Evolutionary conservation across 257 asterid species (phyloP).

Genomic region (Solanum okadae): DNA sequence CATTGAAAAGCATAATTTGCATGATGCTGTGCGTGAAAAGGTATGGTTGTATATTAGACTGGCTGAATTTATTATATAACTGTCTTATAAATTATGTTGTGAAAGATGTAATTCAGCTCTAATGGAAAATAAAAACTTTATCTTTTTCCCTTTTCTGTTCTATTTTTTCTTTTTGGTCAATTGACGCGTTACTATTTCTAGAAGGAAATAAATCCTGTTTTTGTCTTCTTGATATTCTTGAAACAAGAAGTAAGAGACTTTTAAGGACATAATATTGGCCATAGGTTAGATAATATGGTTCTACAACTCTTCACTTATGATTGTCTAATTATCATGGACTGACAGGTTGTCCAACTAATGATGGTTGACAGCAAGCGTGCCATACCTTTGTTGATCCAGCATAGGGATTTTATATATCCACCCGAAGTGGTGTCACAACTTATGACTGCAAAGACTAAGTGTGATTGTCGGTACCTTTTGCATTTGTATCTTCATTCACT

Average conservation of each 20-base stretch:
- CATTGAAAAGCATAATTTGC: conserved; percentile 85
- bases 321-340: conserved; percentile 6
- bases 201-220: background rate
- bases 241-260: background rate
- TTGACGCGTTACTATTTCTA: background rate
- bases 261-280: background rate
- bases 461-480: conserved; percentile 54
- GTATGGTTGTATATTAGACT: conserved; percentile 21
- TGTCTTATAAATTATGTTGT: background rate
- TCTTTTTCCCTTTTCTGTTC: background rate
- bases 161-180: background rate
- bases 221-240: background rate
- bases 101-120: background rate
- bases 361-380: conserved; percentile 85
- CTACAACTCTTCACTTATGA: background rate
- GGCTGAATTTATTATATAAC: background rate
- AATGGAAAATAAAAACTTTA: background rate
- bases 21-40: conserved; percentile 79
- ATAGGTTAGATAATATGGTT: background rate
- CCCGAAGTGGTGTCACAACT: conserved; percentile 89
- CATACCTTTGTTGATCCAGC: conserved; percentile 68
- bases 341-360: conserved; percentile 94
- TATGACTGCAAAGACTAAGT: conserved; percentile 49
- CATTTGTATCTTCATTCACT: conserved; percentile 71
- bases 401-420: conserved; percentile 58